Conservation (phyloP, 148 eudicot species). For the Vaccinium vitisidaea region DNA sequence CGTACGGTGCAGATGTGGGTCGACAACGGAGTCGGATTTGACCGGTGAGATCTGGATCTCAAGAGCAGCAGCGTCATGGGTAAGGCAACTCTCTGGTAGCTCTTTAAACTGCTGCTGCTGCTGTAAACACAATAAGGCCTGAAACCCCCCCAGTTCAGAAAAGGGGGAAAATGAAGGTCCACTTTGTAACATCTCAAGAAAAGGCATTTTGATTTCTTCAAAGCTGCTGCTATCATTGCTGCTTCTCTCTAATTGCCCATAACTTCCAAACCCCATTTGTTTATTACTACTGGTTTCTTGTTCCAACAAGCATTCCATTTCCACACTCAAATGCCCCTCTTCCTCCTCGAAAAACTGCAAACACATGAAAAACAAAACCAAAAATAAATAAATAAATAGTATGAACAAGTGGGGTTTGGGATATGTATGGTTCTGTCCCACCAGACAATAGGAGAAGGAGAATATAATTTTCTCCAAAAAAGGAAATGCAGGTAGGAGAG, state of each 20-base stretch:
- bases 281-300: slow-evolving; percentile 13
- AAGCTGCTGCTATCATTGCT: slow-evolving; percentile 13
- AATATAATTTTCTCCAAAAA: slow-evolving; percentile 3
- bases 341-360: slow-evolving; percentile 34
- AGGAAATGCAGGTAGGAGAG: slow-evolving; percentile 15
- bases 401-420: not conserved
- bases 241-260: slow-evolving; percentile 18
- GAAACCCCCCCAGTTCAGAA: slow-evolving; percentile 44
- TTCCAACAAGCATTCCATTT: slow-evolving; percentile 36
- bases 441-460: not conserved
- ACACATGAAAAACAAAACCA: not conserved
- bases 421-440: not conserved
- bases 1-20: not conserved
- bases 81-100: slow-evolving; percentile 28
- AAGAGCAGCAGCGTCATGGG: slow-evolving; percentile 1
- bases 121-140: slow-evolving; percentile 34
- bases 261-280: slow-evolving; percentile 13
- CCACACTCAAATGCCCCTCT: slow-evolving; percentile 31
- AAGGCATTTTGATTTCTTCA: slow-evolving; percentile 48
- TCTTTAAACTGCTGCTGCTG: slow-evolving; percentile 14
- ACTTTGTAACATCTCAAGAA: slow-evolving; percentile 43
- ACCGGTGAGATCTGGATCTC: slow-evolving; percentile 23
- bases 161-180: slow-evolving; percentile 16
- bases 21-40: slow-evolving; percentile 24
- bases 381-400: not conserved